Base-by-base conservation (phyloP, 768 basidiomycete genomes). In the Lentinula sp. region DNA sequence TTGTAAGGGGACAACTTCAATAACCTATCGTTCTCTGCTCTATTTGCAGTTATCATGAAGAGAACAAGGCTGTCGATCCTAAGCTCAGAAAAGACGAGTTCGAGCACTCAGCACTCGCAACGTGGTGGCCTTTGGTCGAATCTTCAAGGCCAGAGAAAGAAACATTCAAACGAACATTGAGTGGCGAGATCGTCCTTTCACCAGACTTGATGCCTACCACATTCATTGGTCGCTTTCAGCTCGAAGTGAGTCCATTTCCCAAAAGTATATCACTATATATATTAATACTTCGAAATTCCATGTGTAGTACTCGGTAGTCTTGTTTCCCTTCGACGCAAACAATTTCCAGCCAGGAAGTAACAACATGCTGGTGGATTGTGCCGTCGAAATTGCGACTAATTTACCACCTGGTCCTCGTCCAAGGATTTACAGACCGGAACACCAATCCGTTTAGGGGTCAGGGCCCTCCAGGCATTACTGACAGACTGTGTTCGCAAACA, bases 61-160 rank as follows among this genome's bases (percentile, higher is more conserved):
- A 56, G 28, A 28, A 56, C 41, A 28, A 28, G 2, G 18, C 37
- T 32, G 42, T 41, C 6, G 39, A 56, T 39, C 23, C 23, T 9
- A 41, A 56, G 23, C 28, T 32, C 23, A 28, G 57, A 33, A 59
- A 32, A 42, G 48, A 50, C 35, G 46, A 60, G 20, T 32, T 49
- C 33, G 71, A 72, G 15, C 63, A 71, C 51, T 74, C 71, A 6
- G 68, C 71, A 42, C 58, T 69, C 42, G 74, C 74, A 18, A 57
- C 69, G 3, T 77, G 76, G 75, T 74, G 74, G 74, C 69, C 66
- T 20, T 49, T 9, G 2, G 13, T 32, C 57, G 33, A 51, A n/a
- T 36, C 18, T 35, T 4, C 32, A 10, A 7, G 15, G 28, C 2
- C 7, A 13, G 46, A 59, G 46, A 37, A 59, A 28, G 42, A 33